Base-by-base conservation (phyloP, 1,139 yeast species). In the Meyerozyma athensensis region DNA sequence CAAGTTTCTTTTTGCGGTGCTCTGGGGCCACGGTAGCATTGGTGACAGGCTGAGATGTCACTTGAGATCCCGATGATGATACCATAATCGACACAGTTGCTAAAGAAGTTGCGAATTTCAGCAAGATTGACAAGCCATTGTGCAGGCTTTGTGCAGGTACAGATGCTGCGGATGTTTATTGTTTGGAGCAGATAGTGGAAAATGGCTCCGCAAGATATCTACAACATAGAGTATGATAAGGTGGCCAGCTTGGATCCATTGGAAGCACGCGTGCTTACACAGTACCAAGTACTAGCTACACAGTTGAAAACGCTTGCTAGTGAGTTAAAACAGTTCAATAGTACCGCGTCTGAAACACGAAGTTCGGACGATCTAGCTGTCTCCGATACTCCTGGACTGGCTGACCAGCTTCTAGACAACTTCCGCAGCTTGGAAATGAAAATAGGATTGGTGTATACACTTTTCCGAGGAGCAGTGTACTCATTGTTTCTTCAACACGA, bases 401-500 rank as follows among this genome's bases (percentile, higher is more conserved):
- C 56, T 19, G 52, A 51, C 26, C 64, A 63, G 34, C 58, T 77
- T 33, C 56, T 73, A 34, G 74, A 68, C 31, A 74, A 73, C 43
- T 53, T 81, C 48, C 61, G 86, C 31, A 74, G 68, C 33, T 62
- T 82, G 37, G 89, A 82, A 53, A 69, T 74, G 44, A 78, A 79
- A 45, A 64, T 81, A n/a, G 80, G 81, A 1, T 59, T 81, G 41
- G 78, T 81, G 4, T 78, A 82, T 38, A 81, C 86, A 0, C 58
- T 79, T 33, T 77, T 81, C 61, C 79, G 80, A 47, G 81, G 84
- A 6, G 82, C 87, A 12, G 86, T 81, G 2, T 81, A 81, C 52
- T 74, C 81, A 5, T 55, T 74, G 45, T 75, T 69, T 45, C 54
- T 65, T 45, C 78, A 70, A 46, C 68, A 67, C 42, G 72, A 58